A percentile compares a stretch with the other conserved stretches of the same genome.
Evolutionary conservation across 2,329 filamentous ascomycete species (phyloP).

Genomic region (Cytospora chrysosperma): DNA sequence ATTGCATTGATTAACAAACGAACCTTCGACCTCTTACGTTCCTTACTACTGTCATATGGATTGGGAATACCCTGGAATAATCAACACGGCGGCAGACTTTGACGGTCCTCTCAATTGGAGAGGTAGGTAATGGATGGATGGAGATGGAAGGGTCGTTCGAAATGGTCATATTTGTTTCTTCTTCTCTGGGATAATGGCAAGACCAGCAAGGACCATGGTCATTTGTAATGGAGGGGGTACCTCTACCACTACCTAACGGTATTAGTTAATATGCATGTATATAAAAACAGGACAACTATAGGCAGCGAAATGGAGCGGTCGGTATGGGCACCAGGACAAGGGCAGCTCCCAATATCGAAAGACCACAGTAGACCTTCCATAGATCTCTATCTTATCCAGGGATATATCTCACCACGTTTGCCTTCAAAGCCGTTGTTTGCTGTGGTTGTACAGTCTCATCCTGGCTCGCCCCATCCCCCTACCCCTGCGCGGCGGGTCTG

Average conservation of each 20-base stretch:
- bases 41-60: constrained; percentile 13
- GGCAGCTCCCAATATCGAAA: neutral
- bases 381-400: neutral
- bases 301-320: neutral
- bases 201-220: neutral
- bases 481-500: no score
- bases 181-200: neutral
- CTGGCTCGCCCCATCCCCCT: neutral
- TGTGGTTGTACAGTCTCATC: neutral
- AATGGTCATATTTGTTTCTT: neutral
- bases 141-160: neutral
- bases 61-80: constrained; percentile 14
- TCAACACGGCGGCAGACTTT: constrained; percentile 5
- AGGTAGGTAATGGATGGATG: neutral
- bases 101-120: neutral
- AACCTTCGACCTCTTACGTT: constrained; percentile 19
- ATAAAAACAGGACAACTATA: constrained; percentile 1
- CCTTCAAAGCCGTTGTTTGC: neutral
- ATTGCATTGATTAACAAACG: constrained; percentile 3
- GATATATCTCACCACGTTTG: neutral
- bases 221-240: constrained; percentile 5
- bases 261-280: constrained; percentile 10
- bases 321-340: neutral
- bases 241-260: constrained; percentile 3
- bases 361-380: neutral